Evolutionary conservation across 73 alveolate genomes (phyloP), one percentile per base, ranked within the genome.

Genomic region (Vitrella brassicaformis): DNA sequence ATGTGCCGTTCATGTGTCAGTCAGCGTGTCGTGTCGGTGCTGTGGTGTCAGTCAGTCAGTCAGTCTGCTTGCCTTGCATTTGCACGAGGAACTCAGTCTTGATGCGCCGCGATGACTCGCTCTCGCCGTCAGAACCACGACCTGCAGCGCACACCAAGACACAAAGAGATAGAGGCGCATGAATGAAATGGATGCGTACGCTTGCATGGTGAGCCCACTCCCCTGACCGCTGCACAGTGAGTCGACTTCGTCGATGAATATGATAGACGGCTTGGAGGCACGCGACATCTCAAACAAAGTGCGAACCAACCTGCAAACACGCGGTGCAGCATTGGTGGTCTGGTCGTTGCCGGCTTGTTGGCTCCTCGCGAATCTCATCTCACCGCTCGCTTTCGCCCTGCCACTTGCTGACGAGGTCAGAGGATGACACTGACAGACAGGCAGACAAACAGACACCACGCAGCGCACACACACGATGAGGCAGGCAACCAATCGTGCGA

Each of bases 11-110:
- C 56, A n/a, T n/a, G n/a, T n/a, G n/a, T n/a, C n/a, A n/a, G n/a
- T n/a, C n/a, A n/a, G n/a, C n/a, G n/a, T n/a, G n/a, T n/a, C n/a
- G n/a, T n/a, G n/a, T n/a, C n/a, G n/a, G n/a, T n/a, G n/a, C n/a
- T n/a, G n/a, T n/a, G n/a, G n/a, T n/a, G n/a, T n/a, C n/a, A n/a
- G n/a, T n/a, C n/a, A n/a, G n/a, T n/a, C n/a, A n/a, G n/a, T n/a
- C n/a, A n/a, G n/a, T n/a, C n/a, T n/a, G n/a, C n/a, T n/a, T n/a
- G 28, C 98, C 99, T 73, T 92, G 88, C 98, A 94, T 94, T 80
- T 94, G 90, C 27, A 90, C 97, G 31, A 94, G 85, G 84, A 94
- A 90, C 87, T 94, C 96, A 19, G 97, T 94, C 65, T 88, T 92
- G 32, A 94, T 90, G 81, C 98, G 89, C 66, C 97, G 74, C 29